phyloP scores from a whole-genome alignment of 352 stramenopile species.

The Phytophthora vignae region DNA sequence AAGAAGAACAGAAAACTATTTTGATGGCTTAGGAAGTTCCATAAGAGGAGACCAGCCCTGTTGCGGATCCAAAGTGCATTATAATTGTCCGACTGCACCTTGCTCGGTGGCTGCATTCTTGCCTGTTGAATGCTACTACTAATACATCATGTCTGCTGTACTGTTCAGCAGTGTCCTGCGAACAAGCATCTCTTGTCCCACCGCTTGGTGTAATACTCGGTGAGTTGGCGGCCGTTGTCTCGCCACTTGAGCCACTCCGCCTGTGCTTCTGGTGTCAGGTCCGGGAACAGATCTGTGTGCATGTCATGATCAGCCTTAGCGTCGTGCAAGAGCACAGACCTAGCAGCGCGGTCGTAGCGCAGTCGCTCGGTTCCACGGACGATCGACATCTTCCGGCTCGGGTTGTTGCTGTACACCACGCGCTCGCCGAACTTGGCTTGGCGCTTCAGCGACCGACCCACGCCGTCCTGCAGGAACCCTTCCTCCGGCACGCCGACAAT shows the following conservation, averaged over 20 bases:
- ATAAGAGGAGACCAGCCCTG: too few species aligned
- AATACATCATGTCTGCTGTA: too few species aligned
- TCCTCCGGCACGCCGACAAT: constrained; percentile 38
- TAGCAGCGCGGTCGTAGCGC: constrained; percentile 44
- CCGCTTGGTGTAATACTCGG: constrained; percentile 2
- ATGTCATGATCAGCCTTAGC: constrained; percentile 33
- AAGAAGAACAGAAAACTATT: too few species aligned
- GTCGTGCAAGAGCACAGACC: constrained; percentile 24
- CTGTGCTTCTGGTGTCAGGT: not conserved
- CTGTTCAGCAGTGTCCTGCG: too few species aligned
- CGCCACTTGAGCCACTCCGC: not conserved
- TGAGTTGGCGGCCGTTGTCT: constrained; percentile 5
- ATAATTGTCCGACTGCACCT: too few species aligned
- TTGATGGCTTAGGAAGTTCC: too few species aligned
- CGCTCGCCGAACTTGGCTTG: constrained; percentile 30
- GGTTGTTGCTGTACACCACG: constrained; percentile 63
- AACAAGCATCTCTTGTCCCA: too few species aligned
- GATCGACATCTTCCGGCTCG: constrained; percentile 46
- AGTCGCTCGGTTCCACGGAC: constrained; percentile 45
- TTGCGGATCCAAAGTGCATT: too few species aligned
- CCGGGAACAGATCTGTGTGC: constrained; percentile 13
- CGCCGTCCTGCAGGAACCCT: constrained; percentile 44
- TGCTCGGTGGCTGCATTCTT: too few species aligned
- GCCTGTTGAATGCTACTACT: too few species aligned
- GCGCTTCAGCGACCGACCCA: constrained; percentile 54